Conservation (phyloP, 2,329 filamentous ascomycete species). For the Cercospora sp. region DNA sequence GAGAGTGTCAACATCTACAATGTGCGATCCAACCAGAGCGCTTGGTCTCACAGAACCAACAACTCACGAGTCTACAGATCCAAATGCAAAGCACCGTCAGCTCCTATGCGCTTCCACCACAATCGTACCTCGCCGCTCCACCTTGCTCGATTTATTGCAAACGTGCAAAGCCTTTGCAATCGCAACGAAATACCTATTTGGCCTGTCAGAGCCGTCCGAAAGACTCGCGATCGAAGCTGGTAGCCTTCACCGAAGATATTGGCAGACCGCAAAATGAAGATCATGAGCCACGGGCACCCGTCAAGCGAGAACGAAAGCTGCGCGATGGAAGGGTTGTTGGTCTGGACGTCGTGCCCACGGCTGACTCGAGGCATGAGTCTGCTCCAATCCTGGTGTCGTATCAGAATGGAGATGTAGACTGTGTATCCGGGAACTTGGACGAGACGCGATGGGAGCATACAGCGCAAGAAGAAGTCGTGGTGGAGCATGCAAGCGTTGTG, state of each 20-base stretch:
- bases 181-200: constrained; percentile 59
- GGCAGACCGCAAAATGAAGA: constrained; percentile 25
- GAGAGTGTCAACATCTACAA: constrained; percentile 64
- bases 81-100: constrained; percentile 61
- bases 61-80: constrained; percentile 46
- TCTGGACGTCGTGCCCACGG: constrained; percentile 26
- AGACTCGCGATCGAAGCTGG: constrained; percentile 52
- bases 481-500: constrained; percentile 32
- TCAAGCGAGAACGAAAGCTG: constrained; percentile 35
- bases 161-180: constrained; percentile 43
- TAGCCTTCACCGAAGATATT: constrained; percentile 56
- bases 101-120: constrained; percentile 62
- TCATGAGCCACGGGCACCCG: constrained; percentile 35
- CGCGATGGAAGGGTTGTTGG: constrained; percentile 33
- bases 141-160: constrained; percentile 61
- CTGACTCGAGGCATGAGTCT: background rate
- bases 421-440: constrained; percentile 34
- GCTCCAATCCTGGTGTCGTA: constrained; percentile 34
- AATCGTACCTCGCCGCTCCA: constrained; percentile 57
- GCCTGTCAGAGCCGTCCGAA: constrained; percentile 50
- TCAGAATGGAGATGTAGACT: constrained; percentile 35
- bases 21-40: constrained; percentile 41
- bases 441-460: constrained; percentile 32
- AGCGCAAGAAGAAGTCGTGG: constrained; percentile 20
- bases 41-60: background rate